Conservation (phyloP, 345 rosid species). For the Cochlearia excelsa region DNA sequence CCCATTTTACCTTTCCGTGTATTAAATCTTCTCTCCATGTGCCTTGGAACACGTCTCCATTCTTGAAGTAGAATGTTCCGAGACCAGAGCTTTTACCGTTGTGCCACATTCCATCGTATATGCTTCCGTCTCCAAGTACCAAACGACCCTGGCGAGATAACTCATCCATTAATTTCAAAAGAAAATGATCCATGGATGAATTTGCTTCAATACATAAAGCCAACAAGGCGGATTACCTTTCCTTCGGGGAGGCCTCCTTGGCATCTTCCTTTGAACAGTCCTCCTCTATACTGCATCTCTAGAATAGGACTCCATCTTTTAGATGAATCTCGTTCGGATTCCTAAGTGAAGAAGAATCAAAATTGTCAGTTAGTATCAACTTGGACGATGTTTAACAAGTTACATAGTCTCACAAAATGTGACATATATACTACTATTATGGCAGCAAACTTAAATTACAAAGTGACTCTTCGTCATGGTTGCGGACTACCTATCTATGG, state of each 20-base stretch:
- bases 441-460: slow-evolving; percentile 1
- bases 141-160: slow-evolving; percentile 62
- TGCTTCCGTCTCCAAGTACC: slow-evolving; percentile 73
- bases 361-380: slow-evolving; percentile 12
- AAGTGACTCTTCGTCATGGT: slow-evolving; percentile 9
- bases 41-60: slow-evolving; percentile 97
- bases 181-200: background rate
- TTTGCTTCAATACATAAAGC: background rate
- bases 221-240: slow-evolving; percentile 51
- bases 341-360: slow-evolving; percentile 44
- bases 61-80: slow-evolving; percentile 85
- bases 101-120: slow-evolving; percentile 94
- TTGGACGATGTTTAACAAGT: slow-evolving; percentile 1
- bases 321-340: slow-evolving; percentile 81
- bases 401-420: background rate
- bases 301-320: slow-evolving; percentile 76
- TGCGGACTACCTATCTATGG: slow-evolving; percentile 9
- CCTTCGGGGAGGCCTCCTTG: slow-evolving; percentile 99
- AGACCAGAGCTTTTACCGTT: slow-evolving; percentile 87
- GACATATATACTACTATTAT: background rate
- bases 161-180: slow-evolving; percentile 22
- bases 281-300: slow-evolving; percentile 94
- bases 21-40: slow-evolving; percentile 94
- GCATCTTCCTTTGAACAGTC: slow-evolving; percentile 73
- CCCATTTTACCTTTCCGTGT: slow-evolving; percentile 80